Evolutionary conservation across 768 basidiomycete genomes (phyloP).

Genomic region (Russula earlei): DNA sequence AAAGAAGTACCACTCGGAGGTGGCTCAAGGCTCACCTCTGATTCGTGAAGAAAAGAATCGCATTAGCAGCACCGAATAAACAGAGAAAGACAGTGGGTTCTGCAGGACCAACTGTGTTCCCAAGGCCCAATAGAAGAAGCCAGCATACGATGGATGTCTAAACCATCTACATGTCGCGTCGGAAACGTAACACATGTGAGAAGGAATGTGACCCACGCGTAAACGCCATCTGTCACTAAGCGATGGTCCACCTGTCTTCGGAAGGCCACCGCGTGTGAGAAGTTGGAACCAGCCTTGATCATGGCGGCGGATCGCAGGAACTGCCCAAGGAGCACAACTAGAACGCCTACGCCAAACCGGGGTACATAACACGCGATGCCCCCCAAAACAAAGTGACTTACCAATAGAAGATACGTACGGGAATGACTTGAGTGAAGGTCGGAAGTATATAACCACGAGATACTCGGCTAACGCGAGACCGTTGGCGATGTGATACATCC

Average conservation of each 20-base stretch:
- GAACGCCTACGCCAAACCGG: conserved; percentile 41
- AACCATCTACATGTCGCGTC: conserved; percentile 46
- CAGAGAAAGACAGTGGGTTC: conserved; percentile 64
- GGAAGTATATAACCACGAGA: conserved; percentile 56
- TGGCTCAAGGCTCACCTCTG: conserved; percentile 43
- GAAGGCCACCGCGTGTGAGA: conserved; percentile 82
- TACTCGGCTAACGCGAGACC: conserved; percentile 72
- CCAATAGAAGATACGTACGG: conserved; percentile 53
- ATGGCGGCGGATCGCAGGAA: conserved; percentile 80
- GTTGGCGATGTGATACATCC: conserved; percentile 79
- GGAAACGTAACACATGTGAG: not conserved
- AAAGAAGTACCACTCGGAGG: not conserved
- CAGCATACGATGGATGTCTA: conserved; percentile 93
- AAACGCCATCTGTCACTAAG: conserved; percentile 85
- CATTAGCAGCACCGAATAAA: conserved; percentile 65
- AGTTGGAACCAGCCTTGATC: conserved; percentile 90
- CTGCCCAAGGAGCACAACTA: conserved; percentile 63
- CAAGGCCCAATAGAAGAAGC: conserved; percentile 97
- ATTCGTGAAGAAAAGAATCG: conserved; percentile 81
- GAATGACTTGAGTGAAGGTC: conserved; percentile 51
- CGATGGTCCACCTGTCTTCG: conserved; percentile 62
- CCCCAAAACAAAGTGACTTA: conserved; percentile 25
- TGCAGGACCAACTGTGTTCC: conserved; percentile 89
- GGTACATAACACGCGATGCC: not conserved
- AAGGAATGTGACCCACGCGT: conserved; percentile 47